These are phyloP conservation scores for Posidonia oceanica DNA, from an alignment of 116 monocot genomes.

Conservation along the genomic window DNA sequence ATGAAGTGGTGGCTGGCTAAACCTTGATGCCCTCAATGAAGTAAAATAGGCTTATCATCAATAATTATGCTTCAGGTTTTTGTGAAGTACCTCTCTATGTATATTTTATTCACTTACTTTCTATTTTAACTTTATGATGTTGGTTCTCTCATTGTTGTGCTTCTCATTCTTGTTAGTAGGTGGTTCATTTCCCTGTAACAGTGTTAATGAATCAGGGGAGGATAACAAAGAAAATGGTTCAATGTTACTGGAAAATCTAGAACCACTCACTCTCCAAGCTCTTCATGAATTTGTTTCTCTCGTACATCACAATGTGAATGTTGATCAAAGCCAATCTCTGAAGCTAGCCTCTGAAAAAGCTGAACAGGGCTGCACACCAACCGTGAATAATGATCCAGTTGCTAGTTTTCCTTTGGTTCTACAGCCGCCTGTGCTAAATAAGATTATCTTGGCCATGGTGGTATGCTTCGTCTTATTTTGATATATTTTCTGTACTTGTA, in stretches of 20 bases:
- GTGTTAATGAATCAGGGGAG: neutral
- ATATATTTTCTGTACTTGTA: neutral
- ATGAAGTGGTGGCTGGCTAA: no score
- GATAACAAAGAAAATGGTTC: slow-evolving; percentile 1
- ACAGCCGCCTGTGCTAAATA: slow-evolving; percentile 46
- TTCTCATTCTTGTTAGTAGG: neutral
- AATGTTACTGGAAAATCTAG: slow-evolving; percentile 25
- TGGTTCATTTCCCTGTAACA: neutral
- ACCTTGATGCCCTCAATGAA: no score
- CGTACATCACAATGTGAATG: slow-evolving; percentile 49
- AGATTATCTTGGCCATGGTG: slow-evolving; percentile 48
- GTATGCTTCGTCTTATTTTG: slow-evolving; percentile 21
- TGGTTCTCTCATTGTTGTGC: neutral
- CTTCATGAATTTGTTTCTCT: slow-evolving; percentile 65
- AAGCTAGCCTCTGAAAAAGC: slow-evolving; percentile 3
- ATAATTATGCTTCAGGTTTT: no score
- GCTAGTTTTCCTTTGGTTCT: slow-evolving; percentile 42
- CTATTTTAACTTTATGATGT: neutral
- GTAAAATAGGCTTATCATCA: no score
- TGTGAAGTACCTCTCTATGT: neutral
- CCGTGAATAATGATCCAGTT: slow-evolving; percentile 24
- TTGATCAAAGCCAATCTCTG: slow-evolving; percentile 15
- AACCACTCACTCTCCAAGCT: slow-evolving; percentile 28
- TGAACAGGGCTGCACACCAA: slow-evolving; percentile 9
- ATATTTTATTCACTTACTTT: neutral